These are phyloP conservation scores for Fusarium phyllophilum DNA, from an alignment of 2,329 filamentous ascomycete genomes.

Conservation along the genomic window DNA sequence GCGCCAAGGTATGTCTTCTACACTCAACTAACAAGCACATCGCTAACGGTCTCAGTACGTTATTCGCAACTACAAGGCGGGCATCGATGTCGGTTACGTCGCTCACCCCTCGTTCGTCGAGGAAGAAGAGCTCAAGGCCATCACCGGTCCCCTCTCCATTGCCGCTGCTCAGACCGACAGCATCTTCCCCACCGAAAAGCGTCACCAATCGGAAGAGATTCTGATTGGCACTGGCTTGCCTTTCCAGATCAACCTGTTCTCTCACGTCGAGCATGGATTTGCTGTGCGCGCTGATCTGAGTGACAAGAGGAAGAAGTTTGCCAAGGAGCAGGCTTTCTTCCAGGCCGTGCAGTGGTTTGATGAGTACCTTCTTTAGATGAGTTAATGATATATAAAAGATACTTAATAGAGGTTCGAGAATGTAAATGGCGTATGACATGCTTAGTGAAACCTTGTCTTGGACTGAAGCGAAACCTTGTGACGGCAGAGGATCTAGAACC, in stretches of 20 bases:
- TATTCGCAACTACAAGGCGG: constrained; percentile 69
- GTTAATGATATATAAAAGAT: not conserved
- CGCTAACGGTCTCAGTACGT: constrained; percentile 64
- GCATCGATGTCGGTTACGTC: constrained; percentile 67
- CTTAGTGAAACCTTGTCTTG: constrained; percentile 9
- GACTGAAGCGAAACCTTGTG: constrained; percentile 5
- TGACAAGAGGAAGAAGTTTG: constrained; percentile 66
- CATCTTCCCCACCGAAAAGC: constrained; percentile 66
- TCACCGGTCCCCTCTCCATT: constrained; percentile 68
- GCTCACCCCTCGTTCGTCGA: constrained; percentile 73
- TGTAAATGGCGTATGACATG: not conserved
- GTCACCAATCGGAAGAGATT: constrained; percentile 68
- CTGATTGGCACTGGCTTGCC: constrained; percentile 62
- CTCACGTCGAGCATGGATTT: constrained; percentile 77
- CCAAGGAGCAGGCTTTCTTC: constrained; percentile 81
- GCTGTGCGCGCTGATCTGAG: constrained; percentile 72
- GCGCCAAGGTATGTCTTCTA: constrained; percentile 63
- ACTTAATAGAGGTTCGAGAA: not conserved
- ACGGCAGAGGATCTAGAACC: not conserved
- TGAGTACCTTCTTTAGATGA: constrained; percentile 49
- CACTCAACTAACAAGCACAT: accelerated
- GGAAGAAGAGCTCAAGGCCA: constrained; percentile 66
- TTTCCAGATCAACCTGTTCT: constrained; percentile 78
- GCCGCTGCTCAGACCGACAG: constrained; percentile 71
- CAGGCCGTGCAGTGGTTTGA: constrained; percentile 83